Evolutionary conservation across 176 grass and related monocot species (phyloP), one percentile per base, ranked within the genome.

Genomic region (Poa pratensis): DNA sequence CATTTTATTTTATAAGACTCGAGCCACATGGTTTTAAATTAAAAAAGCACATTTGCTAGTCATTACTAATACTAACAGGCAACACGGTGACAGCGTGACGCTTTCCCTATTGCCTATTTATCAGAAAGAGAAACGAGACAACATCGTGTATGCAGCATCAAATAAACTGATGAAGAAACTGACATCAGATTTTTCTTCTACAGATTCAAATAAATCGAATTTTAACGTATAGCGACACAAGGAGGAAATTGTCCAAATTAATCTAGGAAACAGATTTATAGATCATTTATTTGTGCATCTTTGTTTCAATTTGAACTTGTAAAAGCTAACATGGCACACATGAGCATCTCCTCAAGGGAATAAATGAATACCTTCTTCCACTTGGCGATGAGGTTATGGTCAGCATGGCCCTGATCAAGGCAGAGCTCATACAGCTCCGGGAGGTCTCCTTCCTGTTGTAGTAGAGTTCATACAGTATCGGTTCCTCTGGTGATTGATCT

Each of bases 381-480:
- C 28, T 88, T 85, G 46, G 82, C 86, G 23, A 88, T 80, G 54
- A 82, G 69, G 83, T 85, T 91, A 46, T 49, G 37, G 30, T 88
- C 85, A 69, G 76, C 85, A 80, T 88, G 68, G 5, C 60, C 81
- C 35, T 88, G 76, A 57, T 88, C 85, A 23, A 85, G 69, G 69
- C 81, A 88, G 52, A 91, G 85, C 69, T 85, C 77, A 27, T 85
- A 82, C 61, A 85, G 52, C 18, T 85, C 85, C 26, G 59, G 73
- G 30, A 88, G 23, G 85, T 85, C 49, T 87, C 89, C 50, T 88
- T 87, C 80, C 75, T 84, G 19, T 82, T n/a, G n/a, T 37, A 37
- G 46, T 91, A 91, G 42, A 88, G 85, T 15, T 91, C 89, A 84
- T 81, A 88, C 54, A 91, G 12, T 88, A 87, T 34, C 76, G 62